These are phyloP conservation scores for Ettlia oleoabundans DNA, from an alignment of 139 green algal species.

Conservation along the genomic window DNA sequence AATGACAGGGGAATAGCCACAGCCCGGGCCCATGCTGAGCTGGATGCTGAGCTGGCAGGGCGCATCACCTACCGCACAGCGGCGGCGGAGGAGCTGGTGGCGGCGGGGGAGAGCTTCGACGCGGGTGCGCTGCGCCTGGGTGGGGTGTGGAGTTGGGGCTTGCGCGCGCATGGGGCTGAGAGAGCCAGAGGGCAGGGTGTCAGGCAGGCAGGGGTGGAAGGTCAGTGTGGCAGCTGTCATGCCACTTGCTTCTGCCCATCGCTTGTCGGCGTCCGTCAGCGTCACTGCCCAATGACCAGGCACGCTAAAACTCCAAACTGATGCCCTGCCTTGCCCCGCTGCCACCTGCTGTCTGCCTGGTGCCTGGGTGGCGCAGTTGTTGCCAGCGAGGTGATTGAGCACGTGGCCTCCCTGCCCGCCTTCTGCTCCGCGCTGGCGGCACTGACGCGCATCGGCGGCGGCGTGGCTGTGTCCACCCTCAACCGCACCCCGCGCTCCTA, in stretches of 20 bases:
- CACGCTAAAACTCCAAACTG: no score
- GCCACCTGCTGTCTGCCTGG: background rate
- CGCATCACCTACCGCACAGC: conserved; percentile 36
- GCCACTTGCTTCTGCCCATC: background rate
- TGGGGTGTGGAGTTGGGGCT: conserved; percentile 46
- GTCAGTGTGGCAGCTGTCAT: background rate
- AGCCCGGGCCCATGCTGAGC: conserved; percentile 45
- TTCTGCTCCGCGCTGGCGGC: conserved; percentile 53
- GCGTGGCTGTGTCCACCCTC: conserved; percentile 86
- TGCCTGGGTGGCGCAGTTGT: conserved; percentile 67
- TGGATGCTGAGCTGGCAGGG: conserved; percentile 39
- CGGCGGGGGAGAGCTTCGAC: conserved; percentile 54
- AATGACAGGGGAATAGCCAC: conserved; percentile 45
- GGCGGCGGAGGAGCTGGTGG: conserved; percentile 55
- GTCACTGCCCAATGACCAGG: no score
- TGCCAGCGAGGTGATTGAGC: conserved; percentile 78
- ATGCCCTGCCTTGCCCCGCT: no score
- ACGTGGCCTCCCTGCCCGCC: conserved; percentile 56
- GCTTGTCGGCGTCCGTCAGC: no score
- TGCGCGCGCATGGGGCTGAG: no score
- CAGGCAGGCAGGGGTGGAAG: no score
- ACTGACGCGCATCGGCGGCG: conserved; percentile 44
- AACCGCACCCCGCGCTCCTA: conserved; percentile 86
- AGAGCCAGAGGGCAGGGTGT: no score
- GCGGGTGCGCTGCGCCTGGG: conserved; percentile 24